A percentile compares a stretch with the other conserved stretches of the same genome.
phyloP scores from a whole-genome alignment of 352 stramenopile genomes.

The Thalassiosira exigua region DNA sequence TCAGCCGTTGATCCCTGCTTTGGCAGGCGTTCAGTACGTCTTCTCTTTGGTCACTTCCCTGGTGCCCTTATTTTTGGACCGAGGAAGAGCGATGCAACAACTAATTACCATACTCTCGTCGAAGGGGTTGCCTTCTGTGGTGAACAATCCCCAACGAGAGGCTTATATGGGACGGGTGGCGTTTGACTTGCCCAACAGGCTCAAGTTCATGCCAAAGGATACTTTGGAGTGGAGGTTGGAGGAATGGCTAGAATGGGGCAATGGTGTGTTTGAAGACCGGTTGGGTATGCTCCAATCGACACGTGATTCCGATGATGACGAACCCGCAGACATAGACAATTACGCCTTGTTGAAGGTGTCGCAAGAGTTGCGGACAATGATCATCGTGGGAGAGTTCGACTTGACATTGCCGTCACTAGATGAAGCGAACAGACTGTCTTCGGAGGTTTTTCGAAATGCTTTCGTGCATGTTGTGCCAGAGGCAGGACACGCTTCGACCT shows the following conservation, averaged over 20 bases:
- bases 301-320: conserved; percentile 4
- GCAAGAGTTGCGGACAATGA: conserved; percentile 62
- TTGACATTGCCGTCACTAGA: conserved; percentile 73
- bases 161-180: conserved; percentile 84
- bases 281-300: conserved; percentile 32
- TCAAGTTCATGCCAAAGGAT: conserved; percentile 77
- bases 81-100: conserved; percentile 66
- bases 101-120: conserved; percentile 73
- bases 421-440: conserved; percentile 71
- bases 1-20: conserved; percentile 42
- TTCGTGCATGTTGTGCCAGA: conserved; percentile 72
- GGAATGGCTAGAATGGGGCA: conserved; percentile 77
- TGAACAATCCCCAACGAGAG: conserved; percentile 75
- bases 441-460: conserved; percentile 57
- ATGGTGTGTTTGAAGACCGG: conserved; percentile 55
- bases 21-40: conserved; percentile 58
- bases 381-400: conserved; percentile 81
- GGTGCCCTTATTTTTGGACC: conserved; percentile 78
- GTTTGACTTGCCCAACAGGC: conserved; percentile 66
- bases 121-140: conserved; percentile 74
- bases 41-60: conserved; percentile 45
- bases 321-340: conserved; percentile 15
- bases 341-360: conserved; percentile 35
- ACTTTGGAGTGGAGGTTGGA: conserved; percentile 76
- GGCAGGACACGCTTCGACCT: conserved; percentile 81